These are phyloP conservation scores for Colletotrichum endophyticum DNA, from an alignment of 2,329 filamentous ascomycete genomes.

Conservation along the genomic window DNA sequence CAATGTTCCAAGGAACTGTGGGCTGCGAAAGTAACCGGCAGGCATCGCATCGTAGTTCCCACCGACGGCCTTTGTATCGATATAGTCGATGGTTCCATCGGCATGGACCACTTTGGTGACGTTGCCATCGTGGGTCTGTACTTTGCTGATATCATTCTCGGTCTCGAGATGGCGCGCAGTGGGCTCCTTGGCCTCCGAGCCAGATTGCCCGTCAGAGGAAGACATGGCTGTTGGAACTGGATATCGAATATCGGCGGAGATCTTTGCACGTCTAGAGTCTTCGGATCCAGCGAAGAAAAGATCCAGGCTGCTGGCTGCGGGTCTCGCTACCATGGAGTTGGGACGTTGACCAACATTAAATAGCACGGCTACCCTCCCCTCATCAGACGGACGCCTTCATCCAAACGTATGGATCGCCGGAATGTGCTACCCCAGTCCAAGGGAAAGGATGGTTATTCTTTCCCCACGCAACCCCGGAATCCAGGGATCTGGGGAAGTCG, in stretches of 20 bases:
- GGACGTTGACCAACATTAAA: not conserved
- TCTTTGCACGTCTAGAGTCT: not conserved
- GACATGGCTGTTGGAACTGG: not conserved
- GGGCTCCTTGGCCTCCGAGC: not conserved
- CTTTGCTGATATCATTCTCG: constrained; percentile 31
- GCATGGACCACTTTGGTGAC: constrained; percentile 37
- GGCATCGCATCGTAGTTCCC: constrained; percentile 45
- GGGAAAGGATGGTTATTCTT: not conserved
- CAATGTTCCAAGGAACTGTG: constrained; percentile 45
- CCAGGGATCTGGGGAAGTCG: not conserved
- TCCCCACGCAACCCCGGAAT: not conserved
- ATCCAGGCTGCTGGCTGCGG: not conserved
- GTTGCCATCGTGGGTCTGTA: constrained; percentile 25
- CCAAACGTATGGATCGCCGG: not conserved
- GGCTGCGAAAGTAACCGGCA: constrained; percentile 42
- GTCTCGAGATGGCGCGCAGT: constrained; percentile 29
- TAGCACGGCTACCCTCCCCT: not conserved
- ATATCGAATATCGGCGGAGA: not conserved
- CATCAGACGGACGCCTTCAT: not conserved
- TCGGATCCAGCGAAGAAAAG: not conserved
- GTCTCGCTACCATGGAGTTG: not conserved
- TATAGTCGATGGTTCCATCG: constrained; percentile 45
- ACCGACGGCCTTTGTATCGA: constrained; percentile 46
- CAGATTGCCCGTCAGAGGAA: not conserved
- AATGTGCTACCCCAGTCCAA: not conserved